phyloP scores from a whole-genome alignment of 352 stramenopile genomes.

The Phytophthora pluvialis region DNA sequence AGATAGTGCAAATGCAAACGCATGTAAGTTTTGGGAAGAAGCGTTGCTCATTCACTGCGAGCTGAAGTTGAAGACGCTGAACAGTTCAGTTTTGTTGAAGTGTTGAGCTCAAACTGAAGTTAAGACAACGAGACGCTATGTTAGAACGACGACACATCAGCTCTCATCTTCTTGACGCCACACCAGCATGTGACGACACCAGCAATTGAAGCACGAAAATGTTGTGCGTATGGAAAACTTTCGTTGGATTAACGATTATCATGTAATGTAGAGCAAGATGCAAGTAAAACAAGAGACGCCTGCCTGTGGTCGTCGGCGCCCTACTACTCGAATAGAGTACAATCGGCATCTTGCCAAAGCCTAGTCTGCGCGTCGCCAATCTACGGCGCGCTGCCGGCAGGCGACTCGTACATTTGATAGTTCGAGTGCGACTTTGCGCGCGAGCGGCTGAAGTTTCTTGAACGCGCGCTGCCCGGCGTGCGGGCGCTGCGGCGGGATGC shows the following conservation, averaged over 20 bases:
- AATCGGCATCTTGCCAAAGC: constrained; percentile 29
- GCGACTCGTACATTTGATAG: constrained; percentile 75
- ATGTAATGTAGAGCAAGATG: constrained; percentile 38
- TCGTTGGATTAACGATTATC: constrained; percentile 32
- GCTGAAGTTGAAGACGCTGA: constrained; percentile 9
- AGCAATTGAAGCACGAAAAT: neutral
- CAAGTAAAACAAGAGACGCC: constrained; percentile 27
- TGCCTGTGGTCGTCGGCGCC: constrained; percentile 2
- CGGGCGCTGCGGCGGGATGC: constrained; percentile 57
- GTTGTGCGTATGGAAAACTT: constrained; percentile 21
- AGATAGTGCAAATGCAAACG: constrained; percentile 12
- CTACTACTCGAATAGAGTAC: constrained; percentile 31
- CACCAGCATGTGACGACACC: constrained; percentile 6
- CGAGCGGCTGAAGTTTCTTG: constrained; percentile 70
- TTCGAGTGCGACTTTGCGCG: constrained; percentile 72
- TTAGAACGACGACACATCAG: constrained; percentile 8
- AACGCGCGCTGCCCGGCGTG: constrained; percentile 63
- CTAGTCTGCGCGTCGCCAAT: constrained; percentile 11
- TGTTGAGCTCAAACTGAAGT: constrained; percentile 17
- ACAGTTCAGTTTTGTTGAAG: constrained; percentile 19
- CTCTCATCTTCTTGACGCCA: constrained; percentile 6
- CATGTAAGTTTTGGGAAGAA: constrained; percentile 25
- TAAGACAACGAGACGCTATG: constrained; percentile 19
- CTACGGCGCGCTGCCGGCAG: constrained; percentile 56
- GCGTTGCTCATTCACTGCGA: constrained; percentile 1